A percentile compares a stretch with the other conserved stretches of the same genome.
Evolutionary conservation across 805 yeast species (phyloP).

Genomic region (Blastobotrys robertii): DNA sequence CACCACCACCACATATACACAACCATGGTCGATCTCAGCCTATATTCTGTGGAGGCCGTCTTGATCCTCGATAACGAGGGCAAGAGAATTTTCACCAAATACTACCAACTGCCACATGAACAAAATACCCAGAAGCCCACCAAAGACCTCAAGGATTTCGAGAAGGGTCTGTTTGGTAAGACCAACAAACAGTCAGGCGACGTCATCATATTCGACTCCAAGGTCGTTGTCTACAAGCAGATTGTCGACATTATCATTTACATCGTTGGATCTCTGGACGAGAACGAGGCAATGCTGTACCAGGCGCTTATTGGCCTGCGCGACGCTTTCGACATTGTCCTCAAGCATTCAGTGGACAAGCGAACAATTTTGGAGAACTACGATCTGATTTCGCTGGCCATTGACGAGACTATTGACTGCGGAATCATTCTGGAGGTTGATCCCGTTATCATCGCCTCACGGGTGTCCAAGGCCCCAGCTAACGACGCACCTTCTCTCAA

Average conservation of each 20-base stretch:
- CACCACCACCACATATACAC: conserved; percentile 1
- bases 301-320: conserved; percentile 66
- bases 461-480: conserved; percentile 83
- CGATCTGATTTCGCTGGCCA: conserved; percentile 75
- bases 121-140: neutral
- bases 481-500: conserved; percentile 43
- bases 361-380: conserved; percentile 69
- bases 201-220: conserved; percentile 67
- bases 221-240: conserved; percentile 80
- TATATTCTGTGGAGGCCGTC: conserved; percentile 75
- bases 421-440: conserved; percentile 90
- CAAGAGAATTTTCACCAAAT: conserved; percentile 71
- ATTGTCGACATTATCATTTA: conserved; percentile 64
- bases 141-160: conserved; percentile 60
- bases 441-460: conserved; percentile 71
- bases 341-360: conserved; percentile 63
- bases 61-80: conserved; percentile 77
- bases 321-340: conserved; percentile 71
- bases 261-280: conserved; percentile 64
- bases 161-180: conserved; percentile 57
- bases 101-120: conserved; percentile 60
- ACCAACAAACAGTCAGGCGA: conserved; percentile 77
- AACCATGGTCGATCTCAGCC: conserved; percentile 11
- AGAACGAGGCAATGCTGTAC: conserved; percentile 75
- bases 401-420: conserved; percentile 90